Base-by-base conservation (phyloP, 2,329 filamentous ascomycete species). In the Rosellinia necatrix region DNA sequence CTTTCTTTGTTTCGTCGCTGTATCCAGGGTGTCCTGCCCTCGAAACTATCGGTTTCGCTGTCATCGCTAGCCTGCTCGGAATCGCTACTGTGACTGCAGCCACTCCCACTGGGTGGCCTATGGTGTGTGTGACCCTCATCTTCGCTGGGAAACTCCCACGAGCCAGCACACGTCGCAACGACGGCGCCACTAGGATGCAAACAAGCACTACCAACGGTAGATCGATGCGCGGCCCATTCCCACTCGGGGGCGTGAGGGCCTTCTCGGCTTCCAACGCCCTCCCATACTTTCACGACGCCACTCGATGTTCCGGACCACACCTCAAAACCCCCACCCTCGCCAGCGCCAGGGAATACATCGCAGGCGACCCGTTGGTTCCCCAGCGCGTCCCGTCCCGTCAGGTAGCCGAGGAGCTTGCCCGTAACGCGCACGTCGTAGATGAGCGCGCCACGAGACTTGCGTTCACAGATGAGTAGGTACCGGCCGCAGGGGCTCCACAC, bases 361-460 rank as follows among this genome's bases (percentile, higher is more conserved):
- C 81, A 80, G 9, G 70, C 73, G 34, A 87, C 68, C 34, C 81
- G 77, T 67, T 87, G 85, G 61, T 85, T 84, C 0, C 79, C 81
- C 2, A 67, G 66, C 4, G 80, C 76, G 6, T 72, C 68, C 19
- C 84, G 78, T 3, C 81, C 82, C 0, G 73, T 68, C 9, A 87
- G 70, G 49, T 77, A 76, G n/a, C 76, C 76, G 3, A 88, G 74
- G n/a, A 86, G 73, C 61, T 77, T 76, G 7, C 82, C 80, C 2
- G 81, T 79, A 6, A 81, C 83, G 15, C 85, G 79, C 29, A 88
- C 77, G 65, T 88, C 85, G 70, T 87, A 88, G 3, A 88, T 78
- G 22, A 87, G 71, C 32, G 87, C 65, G 2, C 82, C 81, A 5
- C 65, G 68, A 0, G 83, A 77, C 61, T 78, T 78, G 4, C 85